Conservation (phyloP, 331 rosid genomes). For the Prunus yedoensis region DNA sequence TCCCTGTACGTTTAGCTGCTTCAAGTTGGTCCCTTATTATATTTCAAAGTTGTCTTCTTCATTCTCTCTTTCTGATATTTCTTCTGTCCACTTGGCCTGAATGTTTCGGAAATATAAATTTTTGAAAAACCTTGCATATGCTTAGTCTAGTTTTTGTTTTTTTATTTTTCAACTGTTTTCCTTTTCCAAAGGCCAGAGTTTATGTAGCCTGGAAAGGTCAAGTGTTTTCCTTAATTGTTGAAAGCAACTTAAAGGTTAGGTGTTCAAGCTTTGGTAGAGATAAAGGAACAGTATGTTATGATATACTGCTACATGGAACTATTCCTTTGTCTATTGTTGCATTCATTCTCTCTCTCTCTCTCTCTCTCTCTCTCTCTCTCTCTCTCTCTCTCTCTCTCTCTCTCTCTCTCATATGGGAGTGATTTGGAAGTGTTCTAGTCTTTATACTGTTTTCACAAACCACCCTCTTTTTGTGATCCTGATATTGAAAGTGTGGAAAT, state of each 20-base stretch:
- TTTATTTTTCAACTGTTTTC: neutral
- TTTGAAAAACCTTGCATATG: neutral
- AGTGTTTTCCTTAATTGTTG: too few relatives aligned
- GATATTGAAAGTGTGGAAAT: neutral
- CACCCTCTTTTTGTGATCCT: neutral
- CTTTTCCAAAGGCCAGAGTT: neutral
- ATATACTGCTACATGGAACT: neutral
- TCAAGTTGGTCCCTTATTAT: neutral
- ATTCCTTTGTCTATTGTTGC: too few relatives aligned
- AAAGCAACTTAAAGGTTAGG: neutral
- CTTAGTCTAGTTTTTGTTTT: neutral
- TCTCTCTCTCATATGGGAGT: too few relatives aligned
- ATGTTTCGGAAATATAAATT: neutral
- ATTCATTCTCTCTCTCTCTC: neutral
- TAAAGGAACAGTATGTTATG: neutral
- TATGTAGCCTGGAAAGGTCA: neutral
- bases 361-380: too few relatives aligned
- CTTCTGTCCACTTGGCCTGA: neutral
- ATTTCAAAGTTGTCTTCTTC: neutral
- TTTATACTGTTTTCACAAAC: neutral
- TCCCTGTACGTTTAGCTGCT: neutral
- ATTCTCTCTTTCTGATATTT: neutral
- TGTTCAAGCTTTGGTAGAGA: neutral
- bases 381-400: too few relatives aligned
- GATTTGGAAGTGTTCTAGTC: too few relatives aligned